Evolutionary conservation across 2,329 filamentous ascomycete genomes (phyloP), one percentile per base, ranked within the genome.

Genomic region (Ceratocystis lukuohia): DNA sequence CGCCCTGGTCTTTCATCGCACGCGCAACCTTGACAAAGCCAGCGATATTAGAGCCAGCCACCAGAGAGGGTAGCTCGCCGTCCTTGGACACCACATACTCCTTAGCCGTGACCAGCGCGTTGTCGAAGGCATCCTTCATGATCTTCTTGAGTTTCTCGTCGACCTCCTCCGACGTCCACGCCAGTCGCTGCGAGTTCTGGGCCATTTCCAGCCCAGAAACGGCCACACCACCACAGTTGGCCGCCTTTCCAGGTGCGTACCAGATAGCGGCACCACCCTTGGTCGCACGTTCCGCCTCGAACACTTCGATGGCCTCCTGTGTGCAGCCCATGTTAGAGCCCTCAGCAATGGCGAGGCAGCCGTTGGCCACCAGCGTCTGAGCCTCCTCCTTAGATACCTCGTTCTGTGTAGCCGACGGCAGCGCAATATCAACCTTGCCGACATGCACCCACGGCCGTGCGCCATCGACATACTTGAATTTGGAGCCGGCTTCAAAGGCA

Each of bases 241-340:
- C 90, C 41, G 94, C 94, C 85, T 97, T 97, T 72, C 91, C 93
- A 63, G 93, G 93, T 20, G 89, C 94, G 77, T 97, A 97, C 94
- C 94, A 99, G 77, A 96, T 86, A 68, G 89, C 85, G 5, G 79
- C 75, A 64, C 78, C 77, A 70, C 84, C 85, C 80, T 90, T 85
- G 75, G 84, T 84, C 75, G 80, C 85, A 71, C 92, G 84, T 73
- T 86, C 80, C 20, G 82, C 83, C 84, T 97, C 93, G 76, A 97
- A 97, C 70, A 91, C 80, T 73, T 96, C 89, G 73, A 99, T 96
- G 71, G 93, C 93, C 70, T 89, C 91, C 78, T 94, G 91, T 44
- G 92, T 96, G 82, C 91, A 96, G 70, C 94, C 94, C 94, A 99
- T 97, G 85, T 97, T 97, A 79, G 88, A 94, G 67, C 94, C 94